Evolutionary conservation across 202 grass and related monocot species (phyloP).

Genomic region (Thinopyrum obtusiflorum): DNA sequence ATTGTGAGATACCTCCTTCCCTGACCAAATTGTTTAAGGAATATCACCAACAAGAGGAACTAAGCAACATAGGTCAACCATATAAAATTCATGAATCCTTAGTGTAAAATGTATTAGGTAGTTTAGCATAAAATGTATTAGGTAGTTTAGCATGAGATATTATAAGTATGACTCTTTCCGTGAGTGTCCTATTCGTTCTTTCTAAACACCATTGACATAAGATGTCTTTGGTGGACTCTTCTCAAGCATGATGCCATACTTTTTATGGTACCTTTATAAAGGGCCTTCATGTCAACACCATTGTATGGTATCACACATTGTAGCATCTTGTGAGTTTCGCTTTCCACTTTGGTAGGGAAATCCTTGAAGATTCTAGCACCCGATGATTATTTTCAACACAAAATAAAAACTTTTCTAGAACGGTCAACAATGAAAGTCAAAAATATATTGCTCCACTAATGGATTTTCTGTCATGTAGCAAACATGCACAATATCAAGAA

Average conservation of each 20-base stretch:
- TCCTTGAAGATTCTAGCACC: too few relatives aligned
- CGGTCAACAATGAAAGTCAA: too few relatives aligned
- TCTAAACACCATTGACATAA: not conserved
- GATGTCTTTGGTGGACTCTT: not conserved
- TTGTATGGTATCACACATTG: too few relatives aligned
- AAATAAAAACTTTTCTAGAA: too few relatives aligned
- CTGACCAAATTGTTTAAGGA: not conserved
- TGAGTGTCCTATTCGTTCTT: not conserved
- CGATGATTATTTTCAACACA: too few relatives aligned
- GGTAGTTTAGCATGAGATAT: not conserved
- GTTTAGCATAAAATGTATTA: not conserved
- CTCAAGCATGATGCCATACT: not conserved
- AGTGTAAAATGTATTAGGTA: not conserved
- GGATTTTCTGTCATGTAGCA: too few relatives aligned
- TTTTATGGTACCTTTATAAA: too few relatives aligned
- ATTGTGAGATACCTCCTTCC: not conserved
- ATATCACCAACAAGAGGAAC: not conserved
- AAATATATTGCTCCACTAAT: too few relatives aligned
- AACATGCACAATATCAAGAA: too few relatives aligned
- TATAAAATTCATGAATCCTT: not conserved
- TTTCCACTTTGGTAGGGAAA: too few relatives aligned
- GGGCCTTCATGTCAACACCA: too few relatives aligned
- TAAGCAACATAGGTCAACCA: not conserved
- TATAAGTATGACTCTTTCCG: not conserved
- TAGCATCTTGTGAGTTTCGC: too few relatives aligned